Base-by-base conservation (phyloP, 345 rosid species). In the Erodium maritimum region DNA sequence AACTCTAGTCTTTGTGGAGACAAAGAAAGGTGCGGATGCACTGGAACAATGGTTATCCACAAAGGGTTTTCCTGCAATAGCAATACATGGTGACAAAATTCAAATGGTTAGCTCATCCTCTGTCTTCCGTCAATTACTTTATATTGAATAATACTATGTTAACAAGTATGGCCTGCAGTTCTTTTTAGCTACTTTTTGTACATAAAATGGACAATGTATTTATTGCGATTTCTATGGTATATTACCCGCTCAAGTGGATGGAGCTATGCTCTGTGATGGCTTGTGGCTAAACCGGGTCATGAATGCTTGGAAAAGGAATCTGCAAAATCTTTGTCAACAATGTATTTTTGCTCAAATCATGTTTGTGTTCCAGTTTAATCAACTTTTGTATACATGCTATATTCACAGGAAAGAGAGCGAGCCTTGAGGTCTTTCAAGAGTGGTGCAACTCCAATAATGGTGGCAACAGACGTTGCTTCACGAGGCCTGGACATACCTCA, bases 391-490 rank as follows among this genome's bases (percentile, higher is more conserved):
- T 21, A 5, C 50, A 60, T 67, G 46, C 51, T 63, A 58, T 57
- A 21, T 24, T 52, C 71, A 51, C 52, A 78, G 83, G 83, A 78
- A 65, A 76, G 86, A 58, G 86, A n/a, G 76, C 65, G 55, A 25
- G 86, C 86, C 2, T 61, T 81, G 50, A 78, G 62, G 56, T 76
- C 70, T 23, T 81, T 81, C 55, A 76, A 76, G 45, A 69, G 61
- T 1, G 83, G 81, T 48, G 24, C 61, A 8, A 73, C 75, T 57
- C 79, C 83, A 18, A 81, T 78, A 29, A 45, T 81, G 73, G 86
- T 81, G 53, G 86, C 86, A 29, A 81, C 83, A 13, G 86, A 81
- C 55, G 86, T 81, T 65, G 86, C 86, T 14, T 65, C 86, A 0
- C 67, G 83, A 33, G 83, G 83, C 14, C 71, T 81, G 25, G 86